phyloP scores from a whole-genome alignment of 2,329 filamentous ascomycete species.

The Colletotrichum godetiae region DNA sequence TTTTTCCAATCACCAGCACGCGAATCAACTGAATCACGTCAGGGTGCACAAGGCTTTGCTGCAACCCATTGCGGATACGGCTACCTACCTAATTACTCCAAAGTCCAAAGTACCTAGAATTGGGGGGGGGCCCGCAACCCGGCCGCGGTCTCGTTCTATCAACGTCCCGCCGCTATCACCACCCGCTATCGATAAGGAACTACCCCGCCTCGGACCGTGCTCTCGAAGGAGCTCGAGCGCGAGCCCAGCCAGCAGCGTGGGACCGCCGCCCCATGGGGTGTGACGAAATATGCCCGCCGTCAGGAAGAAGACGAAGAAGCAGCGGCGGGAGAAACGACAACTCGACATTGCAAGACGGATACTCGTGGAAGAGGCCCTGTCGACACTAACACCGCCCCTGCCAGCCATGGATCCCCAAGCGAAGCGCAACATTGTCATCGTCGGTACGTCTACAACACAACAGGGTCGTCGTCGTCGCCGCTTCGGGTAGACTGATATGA shows the following conservation, averaged over 20 bases:
- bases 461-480: background rate
- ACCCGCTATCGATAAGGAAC: conserved; percentile 29
- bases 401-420: conserved; percentile 33
- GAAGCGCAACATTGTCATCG: conserved; percentile 61
- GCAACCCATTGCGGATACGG: background rate
- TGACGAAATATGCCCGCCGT: conserved; percentile 34
- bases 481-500: conserved; percentile 12
- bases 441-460: conserved; percentile 50
- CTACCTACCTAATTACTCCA: background rate
- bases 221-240: background rate
- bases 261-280: conserved; percentile 14
- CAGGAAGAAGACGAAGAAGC: conserved; percentile 28
- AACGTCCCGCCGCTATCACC: background rate
- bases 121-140: background rate
- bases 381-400: background rate
- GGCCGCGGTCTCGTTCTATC: background rate
- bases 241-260: background rate
- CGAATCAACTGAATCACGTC: conserved; percentile 1
- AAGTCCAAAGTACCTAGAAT: background rate
- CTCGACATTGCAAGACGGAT: background rate
- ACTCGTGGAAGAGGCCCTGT: conserved; percentile 6
- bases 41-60: background rate
- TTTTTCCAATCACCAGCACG: background rate
- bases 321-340: conserved; percentile 5
- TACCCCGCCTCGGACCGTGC: conserved; percentile 15